Evolutionary conservation across 228 moss, liverwort and hornwort species (phyloP).

Genomic region (Sphagnum fallax): DNA sequence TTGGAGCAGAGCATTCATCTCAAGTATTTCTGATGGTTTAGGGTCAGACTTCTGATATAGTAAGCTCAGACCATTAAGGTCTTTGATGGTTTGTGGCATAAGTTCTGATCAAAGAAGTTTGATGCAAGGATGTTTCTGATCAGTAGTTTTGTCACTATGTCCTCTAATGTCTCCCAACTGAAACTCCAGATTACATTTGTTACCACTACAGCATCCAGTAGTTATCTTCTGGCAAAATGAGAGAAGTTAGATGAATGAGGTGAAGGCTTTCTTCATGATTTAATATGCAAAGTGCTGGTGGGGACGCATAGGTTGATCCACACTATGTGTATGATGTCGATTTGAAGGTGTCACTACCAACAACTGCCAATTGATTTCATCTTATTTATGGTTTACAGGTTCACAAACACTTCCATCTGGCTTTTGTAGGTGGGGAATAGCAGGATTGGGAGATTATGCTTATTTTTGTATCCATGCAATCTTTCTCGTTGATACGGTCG

Average conservation of each 20-base stretch:
- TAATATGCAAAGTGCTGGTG: neutral
- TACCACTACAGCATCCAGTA: conserved; percentile 1
- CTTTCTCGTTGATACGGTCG: no score
- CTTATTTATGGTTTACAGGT: conserved; percentile 94
- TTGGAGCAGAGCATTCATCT: no score
- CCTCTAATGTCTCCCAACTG: no score
- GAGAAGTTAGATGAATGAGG: conserved; percentile 1
- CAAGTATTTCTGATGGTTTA: no score
- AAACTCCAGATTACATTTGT: no score
- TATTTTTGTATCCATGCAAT: no score
- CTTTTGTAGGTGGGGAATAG: no score
- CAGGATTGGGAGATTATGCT: no score
- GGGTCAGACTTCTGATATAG: no score
- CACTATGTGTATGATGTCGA: conserved; percentile 85
- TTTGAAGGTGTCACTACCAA: conserved; percentile 70
- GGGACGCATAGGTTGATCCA: conserved; percentile 68
- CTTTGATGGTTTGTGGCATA: conserved; percentile 84
- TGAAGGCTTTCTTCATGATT: conserved; percentile 1
- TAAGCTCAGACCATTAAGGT: conserved; percentile 8
- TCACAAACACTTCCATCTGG: neutral
- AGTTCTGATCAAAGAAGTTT: conserved; percentile 49
- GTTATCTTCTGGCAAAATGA: neutral
- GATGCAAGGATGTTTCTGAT: no score
- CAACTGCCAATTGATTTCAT: conserved; percentile 87
- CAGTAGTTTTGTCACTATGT: no score